Evolutionary conservation across 2,329 filamentous ascomycete species (phyloP), one percentile per base, ranked within the genome.

Genomic region (Botrytis tulipae): DNA sequence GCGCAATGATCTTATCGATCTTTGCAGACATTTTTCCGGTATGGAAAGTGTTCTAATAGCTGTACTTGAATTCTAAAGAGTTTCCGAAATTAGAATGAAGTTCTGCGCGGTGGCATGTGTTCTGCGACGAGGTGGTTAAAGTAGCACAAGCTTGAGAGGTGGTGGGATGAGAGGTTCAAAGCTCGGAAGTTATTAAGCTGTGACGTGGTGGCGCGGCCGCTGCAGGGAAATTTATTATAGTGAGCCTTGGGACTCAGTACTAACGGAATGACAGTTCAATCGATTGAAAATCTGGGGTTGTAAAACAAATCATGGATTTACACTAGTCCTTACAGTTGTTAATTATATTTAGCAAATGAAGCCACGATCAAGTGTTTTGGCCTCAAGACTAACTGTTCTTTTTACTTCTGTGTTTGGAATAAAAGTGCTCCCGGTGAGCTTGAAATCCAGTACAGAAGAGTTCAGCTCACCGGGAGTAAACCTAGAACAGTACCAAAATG

Each of bases 1-100:
- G 87, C 75, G 89, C 88, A 78, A 93, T 90, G 62, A 91, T 92
- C 83, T 92, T 92, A 75, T 92, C 89, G 73, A 93, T 91, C 78
- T 90, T 90, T 71, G 85, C 78, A 44, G 81, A 81, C 83, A 85
- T 85, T 32, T 77, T 82, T 76, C 10, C 4, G 20, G 14, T 25
- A 25, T 18, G 25, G 4, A 22, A 29, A 29, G 9, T 57, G 32
- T 10, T 16, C 42, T 3, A 32, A n/a, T 16, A 68, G 5, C 16
- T 42, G 16, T 20, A 9, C 4, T 25, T 22, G 10, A 32, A 9
- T n/a, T 14, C 1, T 42, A 6, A 32, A 25, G 9, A 14, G 12
- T 25, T 57, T 32, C 20, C 6, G 10, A 16, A 9, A 6, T 29
- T 37, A 14, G 9, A 9, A 3, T 42, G 16, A 9, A 40, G 9